Evolutionary conservation across 371 early-diverging fungal genomes (phyloP).

Genomic region (Zychaea mexicana): DNA sequence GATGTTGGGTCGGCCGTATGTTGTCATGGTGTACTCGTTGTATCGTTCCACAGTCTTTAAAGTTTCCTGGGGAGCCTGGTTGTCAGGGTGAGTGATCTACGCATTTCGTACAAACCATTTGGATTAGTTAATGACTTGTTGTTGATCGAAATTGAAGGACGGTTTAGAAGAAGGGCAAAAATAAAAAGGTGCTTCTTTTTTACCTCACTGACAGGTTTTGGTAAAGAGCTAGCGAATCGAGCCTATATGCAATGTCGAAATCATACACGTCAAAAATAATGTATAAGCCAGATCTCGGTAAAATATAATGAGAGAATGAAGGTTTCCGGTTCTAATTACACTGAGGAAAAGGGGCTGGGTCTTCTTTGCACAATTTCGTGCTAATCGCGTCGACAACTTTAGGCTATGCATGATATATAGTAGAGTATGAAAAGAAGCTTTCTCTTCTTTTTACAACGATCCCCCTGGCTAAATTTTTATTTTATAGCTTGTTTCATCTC

Average conservation of each 20-base stretch:
- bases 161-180: not conserved
- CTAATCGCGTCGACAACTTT: not conserved
- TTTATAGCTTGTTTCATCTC: not conserved
- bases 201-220: slow-evolving; percentile 18
- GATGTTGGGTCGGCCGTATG: slow-evolving; percentile 66
- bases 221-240: slow-evolving; percentile 9
- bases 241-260: not conserved
- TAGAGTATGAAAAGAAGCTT: not conserved
- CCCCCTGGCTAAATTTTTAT: slow-evolving; percentile 2
- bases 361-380: not conserved
- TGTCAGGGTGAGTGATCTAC: slow-evolving; percentile 58
- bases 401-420: not conserved
- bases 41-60: slow-evolving; percentile 41
- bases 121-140: no score
- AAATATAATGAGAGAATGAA: no score
- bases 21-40: slow-evolving; percentile 63
- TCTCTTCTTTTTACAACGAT: not conserved
- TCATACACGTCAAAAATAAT: no score
- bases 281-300: not conserved
- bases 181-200: not conserved
- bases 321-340: not conserved
- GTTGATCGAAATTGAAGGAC: not conserved
- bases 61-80: slow-evolving; percentile 39
- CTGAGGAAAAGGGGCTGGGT: not conserved
- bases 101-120: not conserved